A percentile compares a stretch with the other conserved stretches of the same genome.
phyloP scores from a whole-genome alignment of 306 rosid genomes.

The Hylodesmum podocarpum region DNA sequence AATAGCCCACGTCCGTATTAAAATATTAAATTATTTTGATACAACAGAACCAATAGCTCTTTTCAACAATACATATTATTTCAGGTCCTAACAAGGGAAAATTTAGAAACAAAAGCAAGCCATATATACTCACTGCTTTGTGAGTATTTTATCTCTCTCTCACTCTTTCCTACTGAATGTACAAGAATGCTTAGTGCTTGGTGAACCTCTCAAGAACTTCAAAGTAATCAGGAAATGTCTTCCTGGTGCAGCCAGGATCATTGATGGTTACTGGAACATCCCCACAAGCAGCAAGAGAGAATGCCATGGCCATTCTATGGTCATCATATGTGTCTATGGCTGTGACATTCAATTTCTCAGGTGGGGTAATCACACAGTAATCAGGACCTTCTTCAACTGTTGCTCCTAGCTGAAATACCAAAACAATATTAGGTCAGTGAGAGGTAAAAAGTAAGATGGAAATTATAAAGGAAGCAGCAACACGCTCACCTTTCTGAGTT shows the following conservation, averaged over 20 bases:
- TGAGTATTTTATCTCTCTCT: slow-evolving; percentile 30
- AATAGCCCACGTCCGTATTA: neutral
- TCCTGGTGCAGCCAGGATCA: slow-evolving; percentile 97
- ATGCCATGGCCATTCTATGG: slow-evolving; percentile 99
- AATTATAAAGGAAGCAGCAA: slow-evolving; percentile 9
- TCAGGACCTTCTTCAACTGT: slow-evolving; percentile 97
- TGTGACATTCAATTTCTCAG: slow-evolving; percentile 72
- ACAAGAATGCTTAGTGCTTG: slow-evolving; percentile 51
- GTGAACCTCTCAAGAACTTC: slow-evolving; percentile 83
- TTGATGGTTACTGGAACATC: slow-evolving; percentile 95
- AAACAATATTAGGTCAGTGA: neutral
- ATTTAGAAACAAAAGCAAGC: slow-evolving; percentile 28
- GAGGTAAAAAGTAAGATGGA: neutral
- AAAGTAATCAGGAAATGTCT: slow-evolving; percentile 96
- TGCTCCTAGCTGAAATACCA: slow-evolving; percentile 81
- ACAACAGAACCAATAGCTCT: slow-evolving; percentile 34
- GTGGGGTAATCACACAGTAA: slow-evolving; percentile 95
- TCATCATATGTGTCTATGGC: slow-evolving; percentile 96
- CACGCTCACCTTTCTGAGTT: slow-evolving; percentile 82
- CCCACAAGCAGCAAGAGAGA: slow-evolving; percentile 96
- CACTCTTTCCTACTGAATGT: slow-evolving; percentile 18
- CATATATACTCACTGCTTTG: slow-evolving; percentile 32
- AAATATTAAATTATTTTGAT: slow-evolving; percentile 26
- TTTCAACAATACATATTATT: slow-evolving; percentile 22
- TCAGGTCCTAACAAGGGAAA: neutral